Evolutionary conservation across 306 rosid genomes (phyloP), one percentile per base, ranked within the genome.

Genomic region (Sicyos baderoa): DNA sequence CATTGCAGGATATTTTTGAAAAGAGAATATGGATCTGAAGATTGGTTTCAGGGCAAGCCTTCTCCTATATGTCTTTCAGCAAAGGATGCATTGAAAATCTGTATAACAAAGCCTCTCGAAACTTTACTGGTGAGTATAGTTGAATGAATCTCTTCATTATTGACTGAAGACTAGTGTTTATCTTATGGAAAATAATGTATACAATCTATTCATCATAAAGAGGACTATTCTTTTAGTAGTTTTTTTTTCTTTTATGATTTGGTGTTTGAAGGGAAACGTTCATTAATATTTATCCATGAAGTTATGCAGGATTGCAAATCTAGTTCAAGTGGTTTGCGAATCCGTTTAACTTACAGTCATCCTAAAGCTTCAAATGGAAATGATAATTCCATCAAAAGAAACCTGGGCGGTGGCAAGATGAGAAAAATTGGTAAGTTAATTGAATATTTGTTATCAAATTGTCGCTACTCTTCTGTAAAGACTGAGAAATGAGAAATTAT

Each of bases 11-110:
- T 78, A 4, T 82, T 78, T 70, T 60, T 93, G 81, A 82, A 86
- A 85, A 77, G 23, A 45, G 2, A 45, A 12, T 45, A 74, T 69
- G 91, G 83, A 32, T 76, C 82, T 72, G 91, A 86, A 72, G 75
- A 76, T 32, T 87, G 93, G 93, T 86, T 89, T 77, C 87, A 78
- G 59, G 77, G 80, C 18, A 80, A 72, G 69, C 72, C 76, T 50
- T 73, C 72, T 18, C 9, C 54, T 68, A 78, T 79, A 69, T 77
- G 82, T 79, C 56, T 82, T 73, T 83, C 97, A 42, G 74, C 80
- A 37, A 90, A 88, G 83, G 98, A 93, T 51, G 94, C 96, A 62
- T 80, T 93, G 3, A 88, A 88, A 73, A 73, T 72, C 44, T 86
- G 84, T 71, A 57, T 88, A 25, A 49, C 62, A 9, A 63, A 79